phyloP scores from a whole-genome alignment of 2,329 filamentous ascomycete genomes.

The Aspergillus pseudoterreus region DNA sequence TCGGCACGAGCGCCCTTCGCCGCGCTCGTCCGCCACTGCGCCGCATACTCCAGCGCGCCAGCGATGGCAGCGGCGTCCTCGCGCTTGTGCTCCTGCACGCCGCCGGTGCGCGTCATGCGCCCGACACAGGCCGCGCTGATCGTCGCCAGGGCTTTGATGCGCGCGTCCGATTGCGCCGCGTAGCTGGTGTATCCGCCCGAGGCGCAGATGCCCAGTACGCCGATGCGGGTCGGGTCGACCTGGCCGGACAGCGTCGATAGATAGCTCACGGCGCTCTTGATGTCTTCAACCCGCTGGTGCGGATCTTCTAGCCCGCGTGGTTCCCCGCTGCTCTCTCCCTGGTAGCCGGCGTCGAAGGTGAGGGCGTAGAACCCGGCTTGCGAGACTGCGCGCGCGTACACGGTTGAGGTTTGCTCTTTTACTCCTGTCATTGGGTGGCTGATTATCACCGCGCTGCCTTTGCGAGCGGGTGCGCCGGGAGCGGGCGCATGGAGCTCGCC shows the following conservation, averaged over 20 bases:
- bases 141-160: slow-evolving; percentile 38
- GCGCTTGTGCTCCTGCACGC: background rate
- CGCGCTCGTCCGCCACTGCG: slow-evolving; percentile 10
- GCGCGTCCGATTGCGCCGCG: slow-evolving; percentile 35
- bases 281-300: slow-evolving; percentile 34
- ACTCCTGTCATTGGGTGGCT: slow-evolving; percentile 20
- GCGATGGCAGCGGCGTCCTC: slow-evolving; percentile 4
- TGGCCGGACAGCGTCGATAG: slow-evolving; percentile 10
- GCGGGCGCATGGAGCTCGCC: background rate
- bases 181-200: slow-evolving; percentile 33
- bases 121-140: slow-evolving; percentile 32
- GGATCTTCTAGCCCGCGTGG: slow-evolving; percentile 40
- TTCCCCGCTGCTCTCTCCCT: slow-evolving; percentile 35
- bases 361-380: slow-evolving; percentile 32
- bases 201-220: slow-evolving; percentile 38
- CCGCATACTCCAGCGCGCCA: slow-evolving; percentile 5
- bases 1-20: background rate
- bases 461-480: slow-evolving; percentile 1
- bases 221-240: slow-evolving; percentile 34
- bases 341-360: slow-evolving; percentile 37
- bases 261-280: slow-evolving; percentile 34
- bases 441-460: slow-evolving; percentile 12
- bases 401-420: slow-evolving; percentile 39
- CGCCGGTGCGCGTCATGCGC: slow-evolving; percentile 9
- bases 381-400: slow-evolving; percentile 30